These are phyloP conservation scores for Leccinum uliginosum DNA, from an alignment of 768 basidiomycete species.

Conservation along the genomic window DNA sequence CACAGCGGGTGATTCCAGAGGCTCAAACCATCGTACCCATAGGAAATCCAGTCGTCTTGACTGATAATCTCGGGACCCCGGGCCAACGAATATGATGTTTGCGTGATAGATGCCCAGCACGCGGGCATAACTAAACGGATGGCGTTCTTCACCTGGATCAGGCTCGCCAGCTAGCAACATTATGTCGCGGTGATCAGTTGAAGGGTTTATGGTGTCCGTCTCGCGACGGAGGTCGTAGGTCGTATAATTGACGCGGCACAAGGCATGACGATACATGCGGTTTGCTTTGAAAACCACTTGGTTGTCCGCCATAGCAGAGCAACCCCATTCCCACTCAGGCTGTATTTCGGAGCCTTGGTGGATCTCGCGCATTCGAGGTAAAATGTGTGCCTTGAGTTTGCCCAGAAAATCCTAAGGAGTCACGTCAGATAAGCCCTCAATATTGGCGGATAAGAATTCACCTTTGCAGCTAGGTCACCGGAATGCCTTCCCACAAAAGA, in stretches of 20 bases:
- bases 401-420: background rate
- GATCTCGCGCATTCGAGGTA: background rate
- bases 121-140: no score
- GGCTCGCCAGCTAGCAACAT: background rate
- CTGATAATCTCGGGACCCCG: no score
- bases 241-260: background rate
- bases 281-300: background rate
- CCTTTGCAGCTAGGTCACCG: background rate
- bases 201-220: background rate
- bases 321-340: no score
- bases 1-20: background rate
- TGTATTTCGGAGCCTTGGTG: background rate
- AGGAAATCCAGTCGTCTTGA: background rate
- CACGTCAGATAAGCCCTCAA: background rate
- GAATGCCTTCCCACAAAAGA: background rate
- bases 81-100: no score
- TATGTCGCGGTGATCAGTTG: background rate
- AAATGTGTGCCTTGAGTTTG: background rate
- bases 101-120: no score
- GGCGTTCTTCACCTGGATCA: background rate
- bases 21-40: background rate
- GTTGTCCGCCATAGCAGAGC: no score
- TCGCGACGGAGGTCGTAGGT: background rate
- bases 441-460: background rate
- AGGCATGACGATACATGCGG: background rate